Conservation (phyloP, 306 rosid species). For the Cucurbita argyrosperma region DNA sequence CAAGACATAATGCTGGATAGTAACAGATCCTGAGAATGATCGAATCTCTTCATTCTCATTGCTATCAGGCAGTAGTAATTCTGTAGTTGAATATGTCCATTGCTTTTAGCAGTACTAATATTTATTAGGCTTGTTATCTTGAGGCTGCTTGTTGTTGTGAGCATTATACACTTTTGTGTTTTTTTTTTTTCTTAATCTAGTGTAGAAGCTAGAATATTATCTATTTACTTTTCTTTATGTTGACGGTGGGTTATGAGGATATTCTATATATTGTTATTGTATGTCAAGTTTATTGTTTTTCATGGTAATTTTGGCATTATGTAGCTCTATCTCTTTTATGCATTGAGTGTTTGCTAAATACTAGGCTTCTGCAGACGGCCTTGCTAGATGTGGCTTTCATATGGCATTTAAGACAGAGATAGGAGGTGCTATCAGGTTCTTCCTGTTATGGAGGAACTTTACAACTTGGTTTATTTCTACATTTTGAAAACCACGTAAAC, state of each 20-base stretch:
- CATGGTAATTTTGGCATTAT: neutral
- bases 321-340: neutral
- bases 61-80: constrained; percentile 19
- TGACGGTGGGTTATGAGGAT: constrained; percentile 15
- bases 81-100: constrained; percentile 19
- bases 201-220: constrained; percentile 10
- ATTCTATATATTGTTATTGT: neutral
- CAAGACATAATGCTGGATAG: constrained; percentile 5
- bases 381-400: neutral
- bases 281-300: neutral
- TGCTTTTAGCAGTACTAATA: constrained; percentile 17
- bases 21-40: constrained; percentile 9
- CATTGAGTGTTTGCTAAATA: neutral
- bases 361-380: neutral
- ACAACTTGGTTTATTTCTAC: neutral
- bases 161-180: constrained; percentile 5
- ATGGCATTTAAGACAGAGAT: constrained; percentile 4
- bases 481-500: neutral
- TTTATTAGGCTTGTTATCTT: constrained; percentile 15
- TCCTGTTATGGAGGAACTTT: neutral
- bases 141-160: constrained; percentile 20
- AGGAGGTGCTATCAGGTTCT: neutral
- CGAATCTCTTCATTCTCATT: constrained; percentile 21
- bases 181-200: neutral
- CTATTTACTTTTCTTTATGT: constrained; percentile 2